Conservation (phyloP, 106 monocot genomes). For the Ottelia alismoides region DNA sequence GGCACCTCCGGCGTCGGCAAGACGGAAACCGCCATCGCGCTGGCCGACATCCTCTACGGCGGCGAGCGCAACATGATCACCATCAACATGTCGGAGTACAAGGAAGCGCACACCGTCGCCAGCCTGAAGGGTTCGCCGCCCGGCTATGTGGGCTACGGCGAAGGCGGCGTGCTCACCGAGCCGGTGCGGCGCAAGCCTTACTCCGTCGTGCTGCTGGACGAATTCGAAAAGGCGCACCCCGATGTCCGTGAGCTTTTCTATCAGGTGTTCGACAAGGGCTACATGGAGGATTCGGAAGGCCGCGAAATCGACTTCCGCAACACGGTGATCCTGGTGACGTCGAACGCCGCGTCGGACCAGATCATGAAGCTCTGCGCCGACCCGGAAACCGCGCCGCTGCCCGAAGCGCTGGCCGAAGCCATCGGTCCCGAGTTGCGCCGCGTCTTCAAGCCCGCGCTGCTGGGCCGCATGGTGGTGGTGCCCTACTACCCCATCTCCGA, state of each 20-base stretch:
- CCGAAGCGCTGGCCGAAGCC: too few relatives aligned
- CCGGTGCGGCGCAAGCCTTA: conserved; percentile 52
- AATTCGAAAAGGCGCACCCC: conserved; percentile 72
- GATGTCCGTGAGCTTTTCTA: conserved; percentile 64
- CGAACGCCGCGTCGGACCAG: conserved; percentile 69
- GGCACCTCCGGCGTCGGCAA: conserved; percentile 76
- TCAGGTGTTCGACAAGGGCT: conserved; percentile 70
- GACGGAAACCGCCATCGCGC: conserved; percentile 63
- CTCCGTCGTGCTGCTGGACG: conserved; percentile 71
- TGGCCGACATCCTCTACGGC: conserved; percentile 49
- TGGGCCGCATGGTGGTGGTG: too few relatives aligned
- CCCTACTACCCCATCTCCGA: too few relatives aligned
- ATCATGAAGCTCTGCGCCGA: too few relatives aligned
- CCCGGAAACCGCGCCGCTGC: too few relatives aligned
- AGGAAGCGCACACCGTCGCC: conserved; percentile 68
- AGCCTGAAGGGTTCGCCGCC: conserved; percentile 63
- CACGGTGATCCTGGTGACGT: conserved; percentile 64
- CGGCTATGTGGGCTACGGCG: conserved; percentile 72
- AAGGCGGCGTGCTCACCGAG: conserved; percentile 69
- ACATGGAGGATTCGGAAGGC: conserved; percentile 59
- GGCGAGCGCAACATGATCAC: conserved; percentile 57
- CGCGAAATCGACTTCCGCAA: conserved; percentile 56
- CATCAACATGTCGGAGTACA: conserved; percentile 79
- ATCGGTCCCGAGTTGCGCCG: too few relatives aligned
- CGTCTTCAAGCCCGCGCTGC: too few relatives aligned